These are phyloP conservation scores for Microbotryum lychnidis-dioicae DNA, from an alignment of 1,284 basidiomycete species.

Conservation along the genomic window DNA sequence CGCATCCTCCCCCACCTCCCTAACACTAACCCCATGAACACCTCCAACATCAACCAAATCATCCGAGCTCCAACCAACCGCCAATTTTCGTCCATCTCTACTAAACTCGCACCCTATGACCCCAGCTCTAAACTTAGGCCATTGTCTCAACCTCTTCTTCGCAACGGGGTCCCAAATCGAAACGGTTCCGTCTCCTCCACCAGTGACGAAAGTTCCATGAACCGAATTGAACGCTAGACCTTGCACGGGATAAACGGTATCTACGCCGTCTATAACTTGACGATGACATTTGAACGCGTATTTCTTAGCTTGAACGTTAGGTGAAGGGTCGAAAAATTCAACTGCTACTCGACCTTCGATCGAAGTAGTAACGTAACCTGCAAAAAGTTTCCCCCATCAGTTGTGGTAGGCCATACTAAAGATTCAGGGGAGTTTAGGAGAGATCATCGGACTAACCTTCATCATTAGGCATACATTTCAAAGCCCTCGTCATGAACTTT, in stretches of 20 bases:
- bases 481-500: constrained; percentile 85
- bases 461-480: constrained; percentile 86
- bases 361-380: constrained; percentile 85
- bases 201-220: constrained; percentile 91
- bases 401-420: too few relatives aligned
- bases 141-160: constrained; percentile 88
- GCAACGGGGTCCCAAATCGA: constrained; percentile 95
- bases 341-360: constrained; percentile 95
- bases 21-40: too few relatives aligned
- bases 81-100: constrained; percentile 69
- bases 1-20: too few relatives aligned
- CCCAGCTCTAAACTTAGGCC: constrained; percentile 61
- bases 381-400: too few relatives aligned
- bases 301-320: constrained; percentile 71
- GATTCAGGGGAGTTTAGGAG: too few relatives aligned
- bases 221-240: constrained; percentile 85
- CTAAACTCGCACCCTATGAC: constrained; percentile 72
- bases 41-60: too few relatives aligned
- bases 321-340: constrained; percentile 84
- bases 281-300: constrained; percentile 99
- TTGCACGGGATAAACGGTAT: constrained; percentile 98
- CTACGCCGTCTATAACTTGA: constrained; percentile 78
- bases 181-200: constrained; percentile 82
- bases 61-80: constrained; percentile 47
- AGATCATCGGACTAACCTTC: constrained; percentile 53